A percentile compares a stretch with the other conserved stretches of the same genome.
phyloP scores from a whole-genome alignment of 345 rosid species.

The Brassica cretica region DNA sequence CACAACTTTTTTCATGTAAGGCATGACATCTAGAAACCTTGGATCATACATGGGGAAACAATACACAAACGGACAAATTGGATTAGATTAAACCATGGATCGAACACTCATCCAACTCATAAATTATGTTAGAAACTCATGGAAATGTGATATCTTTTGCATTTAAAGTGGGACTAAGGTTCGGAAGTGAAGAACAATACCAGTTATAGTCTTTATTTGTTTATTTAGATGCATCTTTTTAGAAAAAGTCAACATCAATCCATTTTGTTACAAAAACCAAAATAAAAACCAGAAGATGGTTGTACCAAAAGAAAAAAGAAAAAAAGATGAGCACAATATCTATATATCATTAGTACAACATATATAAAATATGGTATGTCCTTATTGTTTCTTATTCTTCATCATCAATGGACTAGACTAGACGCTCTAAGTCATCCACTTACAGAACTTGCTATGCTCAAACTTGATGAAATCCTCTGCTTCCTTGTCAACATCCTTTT shows the following conservation, averaged over 20 bases:
- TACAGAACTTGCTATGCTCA: constrained; percentile 59
- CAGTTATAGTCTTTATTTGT: constrained; percentile 5
- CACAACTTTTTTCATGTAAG: not conserved
- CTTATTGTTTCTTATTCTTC: constrained; percentile 3
- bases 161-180: not conserved
- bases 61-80: not conserved
- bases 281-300: not conserved
- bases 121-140: not conserved
- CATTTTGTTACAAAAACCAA: constrained; percentile 17
- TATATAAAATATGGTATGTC: not conserved
- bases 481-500: constrained; percentile 50
- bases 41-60: not conserved
- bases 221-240: constrained; percentile 16
- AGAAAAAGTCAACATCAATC: not conserved
- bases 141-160: not conserved
- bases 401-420: constrained; percentile 11
- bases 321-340: not conserved
- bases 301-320: not conserved
- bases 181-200: not conserved
- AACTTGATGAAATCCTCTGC: constrained; percentile 65
- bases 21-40: not conserved
- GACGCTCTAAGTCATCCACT: constrained; percentile 22
- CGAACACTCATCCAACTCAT: not conserved
- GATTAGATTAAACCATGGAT: not conserved
- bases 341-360: not conserved